A percentile compares a stretch with the other conserved stretches of the same genome.
phyloP scores from a whole-genome alignment of 2,329 filamentous ascomycete genomes.

The Fusarium secorum region DNA sequence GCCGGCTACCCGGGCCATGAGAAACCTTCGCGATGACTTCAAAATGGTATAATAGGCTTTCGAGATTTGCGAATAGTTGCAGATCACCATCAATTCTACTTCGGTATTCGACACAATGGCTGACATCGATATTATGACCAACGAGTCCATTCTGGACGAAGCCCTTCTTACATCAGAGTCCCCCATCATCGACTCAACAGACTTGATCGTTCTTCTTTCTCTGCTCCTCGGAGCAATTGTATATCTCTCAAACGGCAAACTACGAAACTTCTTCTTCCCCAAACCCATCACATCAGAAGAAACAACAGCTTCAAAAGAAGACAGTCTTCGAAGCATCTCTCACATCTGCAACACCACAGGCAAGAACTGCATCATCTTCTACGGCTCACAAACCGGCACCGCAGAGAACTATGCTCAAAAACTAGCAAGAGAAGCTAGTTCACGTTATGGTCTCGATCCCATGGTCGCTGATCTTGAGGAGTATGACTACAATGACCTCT shows the following conservation, averaged over 20 bases:
- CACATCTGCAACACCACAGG: neutral
- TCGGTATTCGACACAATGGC: neutral
- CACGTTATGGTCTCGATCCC: neutral
- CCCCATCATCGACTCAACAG: neutral
- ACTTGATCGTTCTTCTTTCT: neutral
- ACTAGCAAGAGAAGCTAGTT: neutral
- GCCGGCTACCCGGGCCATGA: neutral
- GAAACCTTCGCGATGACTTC: neutral
- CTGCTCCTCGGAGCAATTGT: neutral
- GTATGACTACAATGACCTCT: neutral
- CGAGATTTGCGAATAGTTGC: fast-evolving
- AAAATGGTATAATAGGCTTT: neutral
- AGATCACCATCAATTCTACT: neutral
- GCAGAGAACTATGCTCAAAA: slow-evolving; percentile 2
- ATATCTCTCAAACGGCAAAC: fast-evolving
- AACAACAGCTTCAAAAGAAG: neutral
- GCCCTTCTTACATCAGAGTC: neutral
- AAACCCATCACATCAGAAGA: neutral
- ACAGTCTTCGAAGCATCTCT: neutral
- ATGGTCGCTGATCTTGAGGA: slow-evolving; percentile 3
- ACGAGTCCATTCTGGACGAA: neutral
- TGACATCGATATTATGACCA: neutral
- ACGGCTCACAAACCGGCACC: neutral
- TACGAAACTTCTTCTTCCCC: fast-evolving
- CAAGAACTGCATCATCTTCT: neutral